phyloP scores from a whole-genome alignment of 108 stramenopile species.

The Aurantiochytrium sp. region DNA sequence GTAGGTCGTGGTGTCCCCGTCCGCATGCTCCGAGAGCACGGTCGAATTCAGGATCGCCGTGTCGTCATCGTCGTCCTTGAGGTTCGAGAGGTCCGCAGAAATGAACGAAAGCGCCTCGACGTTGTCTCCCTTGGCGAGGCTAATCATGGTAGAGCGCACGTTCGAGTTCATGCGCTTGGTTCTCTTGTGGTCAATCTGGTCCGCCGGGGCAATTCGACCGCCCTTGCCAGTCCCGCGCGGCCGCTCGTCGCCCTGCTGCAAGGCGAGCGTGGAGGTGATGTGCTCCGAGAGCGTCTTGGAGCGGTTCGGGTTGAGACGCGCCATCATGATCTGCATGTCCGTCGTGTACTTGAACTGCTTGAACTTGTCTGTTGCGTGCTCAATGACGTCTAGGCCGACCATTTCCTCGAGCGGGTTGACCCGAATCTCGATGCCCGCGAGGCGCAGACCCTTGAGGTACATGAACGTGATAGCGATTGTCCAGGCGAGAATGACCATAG shows the following conservation, averaged over 20 bases:
- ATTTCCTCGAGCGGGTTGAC: conserved; percentile 20
- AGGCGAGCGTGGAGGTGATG: not conserved
- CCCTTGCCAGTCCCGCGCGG: not conserved
- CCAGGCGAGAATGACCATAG: not conserved
- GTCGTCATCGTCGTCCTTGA: not conserved
- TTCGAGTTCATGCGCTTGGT: not conserved
- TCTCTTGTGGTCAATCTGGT: not conserved
- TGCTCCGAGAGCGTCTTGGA: not conserved
- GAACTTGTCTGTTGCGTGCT: not conserved
- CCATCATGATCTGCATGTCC: conserved; percentile 29
- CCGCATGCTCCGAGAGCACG: not conserved
- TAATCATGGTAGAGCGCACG: not conserved
- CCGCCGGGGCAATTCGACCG: not conserved
- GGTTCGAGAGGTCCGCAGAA: conserved; percentile 7
- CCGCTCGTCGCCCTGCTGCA: not conserved
- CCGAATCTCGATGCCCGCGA: not conserved
- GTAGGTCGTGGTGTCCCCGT: too few relatives aligned
- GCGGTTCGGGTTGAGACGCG: not conserved
- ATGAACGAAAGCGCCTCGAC: not conserved
- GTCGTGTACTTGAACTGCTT: conserved; percentile 3
- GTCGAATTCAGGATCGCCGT: not conserved
- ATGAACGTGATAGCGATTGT: not conserved
- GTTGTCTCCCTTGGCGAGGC: not conserved
- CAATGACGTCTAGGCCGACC: conserved; percentile 3
- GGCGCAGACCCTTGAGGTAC: not conserved